Conservation (phyloP, 768 basidiomycete species). For the Mycena rosella region DNA sequence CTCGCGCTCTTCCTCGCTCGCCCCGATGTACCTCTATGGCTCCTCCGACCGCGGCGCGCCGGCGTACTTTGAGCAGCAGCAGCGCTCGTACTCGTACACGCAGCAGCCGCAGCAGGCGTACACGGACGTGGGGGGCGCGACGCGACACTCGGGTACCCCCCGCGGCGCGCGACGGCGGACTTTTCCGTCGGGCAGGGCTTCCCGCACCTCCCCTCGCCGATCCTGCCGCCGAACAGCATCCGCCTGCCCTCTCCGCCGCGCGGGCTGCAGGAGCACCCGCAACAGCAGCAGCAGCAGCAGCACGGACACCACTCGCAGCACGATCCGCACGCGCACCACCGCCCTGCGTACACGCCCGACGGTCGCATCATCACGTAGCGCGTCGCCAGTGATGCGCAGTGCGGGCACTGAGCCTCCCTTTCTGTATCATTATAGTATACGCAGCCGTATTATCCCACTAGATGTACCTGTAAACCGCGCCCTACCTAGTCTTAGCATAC, state of each 20-base stretch:
- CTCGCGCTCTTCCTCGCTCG: slow-evolving; percentile 33
- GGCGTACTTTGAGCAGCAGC: slow-evolving; percentile 19
- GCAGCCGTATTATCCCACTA: slow-evolving; percentile 22
- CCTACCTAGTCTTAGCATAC: slow-evolving; percentile 30
- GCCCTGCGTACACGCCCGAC: slow-evolving; percentile 26
- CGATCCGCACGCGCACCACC: slow-evolving; percentile 36
- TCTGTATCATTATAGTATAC: slow-evolving; percentile 31
- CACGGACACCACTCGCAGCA: slow-evolving; percentile 31
- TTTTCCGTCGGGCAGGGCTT: neutral
- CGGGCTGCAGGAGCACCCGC: slow-evolving; percentile 20
- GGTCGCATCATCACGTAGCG: slow-evolving; percentile 31
- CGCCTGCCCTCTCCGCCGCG: slow-evolving; percentile 37
- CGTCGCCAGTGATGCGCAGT: neutral
- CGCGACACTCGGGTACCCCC: slow-evolving; percentile 10
- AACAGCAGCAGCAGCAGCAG: neutral
- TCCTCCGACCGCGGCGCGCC: slow-evolving; percentile 5
- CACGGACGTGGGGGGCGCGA: neutral
- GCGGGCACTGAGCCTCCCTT: neutral
- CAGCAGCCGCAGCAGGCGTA: slow-evolving; percentile 3
- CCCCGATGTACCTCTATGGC: slow-evolving; percentile 33
- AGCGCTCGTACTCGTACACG: slow-evolving; percentile 8
- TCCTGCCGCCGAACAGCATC: slow-evolving; percentile 5
- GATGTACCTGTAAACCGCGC: slow-evolving; percentile 31
- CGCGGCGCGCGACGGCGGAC: slow-evolving; percentile 26
- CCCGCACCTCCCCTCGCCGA: neutral